Conservation (phyloP, 768 basidiomycete species). For the Boletus barrowsii region DNA sequence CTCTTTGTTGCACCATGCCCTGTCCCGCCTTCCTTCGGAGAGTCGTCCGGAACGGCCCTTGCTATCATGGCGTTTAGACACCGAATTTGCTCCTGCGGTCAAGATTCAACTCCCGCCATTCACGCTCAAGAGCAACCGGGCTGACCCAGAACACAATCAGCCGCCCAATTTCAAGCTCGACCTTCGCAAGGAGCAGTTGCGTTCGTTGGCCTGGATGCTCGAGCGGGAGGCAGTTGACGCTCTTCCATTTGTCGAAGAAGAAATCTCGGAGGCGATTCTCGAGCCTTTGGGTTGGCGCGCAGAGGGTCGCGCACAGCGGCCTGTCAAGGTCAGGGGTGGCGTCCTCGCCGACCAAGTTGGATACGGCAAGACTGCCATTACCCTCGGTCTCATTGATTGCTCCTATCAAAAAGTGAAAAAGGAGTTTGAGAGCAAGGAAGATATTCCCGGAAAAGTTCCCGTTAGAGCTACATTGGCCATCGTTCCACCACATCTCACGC, state of each 20-base stretch:
- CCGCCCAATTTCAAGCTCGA: constrained; percentile 73
- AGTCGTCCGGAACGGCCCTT: constrained; percentile 43
- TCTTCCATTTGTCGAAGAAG: constrained; percentile 85
- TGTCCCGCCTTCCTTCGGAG: constrained; percentile 68
- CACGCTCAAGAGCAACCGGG: constrained; percentile 69
- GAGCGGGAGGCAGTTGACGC: constrained; percentile 63
- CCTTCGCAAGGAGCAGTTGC: constrained; percentile 81
- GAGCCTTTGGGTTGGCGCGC: constrained; percentile 89
- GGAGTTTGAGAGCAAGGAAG: constrained; percentile 53
- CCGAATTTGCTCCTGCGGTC: constrained; percentile 67
- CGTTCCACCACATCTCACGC: constrained; percentile 86
- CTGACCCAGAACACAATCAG: constrained; percentile 66
- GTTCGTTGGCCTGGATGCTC: constrained; percentile 93
- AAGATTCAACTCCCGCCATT: constrained; percentile 62
- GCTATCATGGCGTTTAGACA: constrained; percentile 79
- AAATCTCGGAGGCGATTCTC: constrained; percentile 87
- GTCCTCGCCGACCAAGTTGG: constrained; percentile 96
- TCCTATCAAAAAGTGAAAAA: constrained; percentile 51
- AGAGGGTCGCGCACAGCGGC: constrained; percentile 84
- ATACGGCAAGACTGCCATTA: constrained; percentile 96
- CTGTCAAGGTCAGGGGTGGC: constrained; percentile 76
- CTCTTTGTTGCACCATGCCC: constrained; percentile 82
- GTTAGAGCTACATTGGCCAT: constrained; percentile 79
- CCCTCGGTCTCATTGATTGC: constrained; percentile 83
- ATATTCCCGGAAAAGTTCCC: constrained; percentile 60